phyloP scores from a whole-genome alignment of 345 rosid genomes.

The Pugionium dolabratum region DNA sequence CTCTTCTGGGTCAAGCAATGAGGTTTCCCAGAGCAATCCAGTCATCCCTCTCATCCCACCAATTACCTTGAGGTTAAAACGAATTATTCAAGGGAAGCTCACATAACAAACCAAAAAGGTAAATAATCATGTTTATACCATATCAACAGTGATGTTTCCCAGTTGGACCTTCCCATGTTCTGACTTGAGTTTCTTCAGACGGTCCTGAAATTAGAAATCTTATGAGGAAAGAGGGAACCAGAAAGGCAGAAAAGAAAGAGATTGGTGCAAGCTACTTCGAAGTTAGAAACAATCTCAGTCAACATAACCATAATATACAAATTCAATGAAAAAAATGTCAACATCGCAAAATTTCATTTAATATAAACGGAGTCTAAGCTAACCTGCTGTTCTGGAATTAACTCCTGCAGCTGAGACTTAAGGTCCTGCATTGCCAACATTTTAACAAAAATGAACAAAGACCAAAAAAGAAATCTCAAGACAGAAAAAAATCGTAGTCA shows the following conservation, averaged over 20 bases:
- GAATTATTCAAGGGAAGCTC: too few relatives aligned
- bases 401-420: conserved; percentile 80
- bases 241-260: too few relatives aligned
- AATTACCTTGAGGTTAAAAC: conserved; percentile 55
- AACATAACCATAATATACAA: neutral
- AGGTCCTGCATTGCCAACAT: conserved; percentile 60
- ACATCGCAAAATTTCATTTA: neutral
- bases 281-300: conserved; percentile 20
- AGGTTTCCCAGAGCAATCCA: conserved; percentile 93
- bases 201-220: conserved; percentile 54
- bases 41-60: conserved; percentile 99
- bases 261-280: neutral
- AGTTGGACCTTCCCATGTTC: conserved; percentile 79
- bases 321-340: neutral
- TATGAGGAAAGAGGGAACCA: neutral
- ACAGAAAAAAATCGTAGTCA: neutral
- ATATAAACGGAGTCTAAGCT: conserved; percentile 3
- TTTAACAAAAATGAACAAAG: neutral
- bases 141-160: conserved; percentile 85
- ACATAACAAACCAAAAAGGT: neutral
- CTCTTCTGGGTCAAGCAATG: conserved; percentile 94
- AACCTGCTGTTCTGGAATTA: conserved; percentile 98
- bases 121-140: conserved; percentile 48
- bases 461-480: neutral
- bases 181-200: conserved; percentile 73